Evolutionary conservation across 2,329 filamentous ascomycete genomes (phyloP), one percentile per base, ranked within the genome.

Genomic region (Microdochium bolleyi): DNA sequence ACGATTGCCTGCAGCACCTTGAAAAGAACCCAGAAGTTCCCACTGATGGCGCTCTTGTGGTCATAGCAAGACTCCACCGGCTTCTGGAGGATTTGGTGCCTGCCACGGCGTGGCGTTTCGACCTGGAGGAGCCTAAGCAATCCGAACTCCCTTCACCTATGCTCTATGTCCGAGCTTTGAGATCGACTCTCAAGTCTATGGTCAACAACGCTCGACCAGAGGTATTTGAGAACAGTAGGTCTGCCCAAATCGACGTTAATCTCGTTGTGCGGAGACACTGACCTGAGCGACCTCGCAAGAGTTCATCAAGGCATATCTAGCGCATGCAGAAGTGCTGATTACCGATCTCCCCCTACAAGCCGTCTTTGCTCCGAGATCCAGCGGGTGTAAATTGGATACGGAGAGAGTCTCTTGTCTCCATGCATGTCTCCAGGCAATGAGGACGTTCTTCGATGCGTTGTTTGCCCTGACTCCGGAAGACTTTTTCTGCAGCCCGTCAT

Each of bases 1-100:
- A 83, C 27, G 79, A 84, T 34, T 79, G 74, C 34, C 66, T 85
- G 1, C 63, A 70, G 3, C 57, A 71, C 1, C 65, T 86, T 0
- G 66, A 70, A 3, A 65, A 71, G 16, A 65, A 71, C 1, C 70
- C 70, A 8, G 76, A 83, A 52, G 69, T 69, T 24, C 66, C 72
- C 0, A 71, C 72, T 1, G 82, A 86, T 59, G 67, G 70, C 25
- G 58, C 79, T 2, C 67, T 85, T 2, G 70, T 73, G 5, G 48
- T 56, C 1, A 60, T 66, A 50, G 61, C 60, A 8, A 60, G 53
- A 41, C 53, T 61, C 27, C 56, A 52, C 27, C 56, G 41, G 41
- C 55, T 67, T 21, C 52, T 57, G 11, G 63, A 67, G 25, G 59
- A 60, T 9, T 51, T 62, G 21, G 52, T 54, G 14, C 60, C 62